Evolutionary conservation across 2,329 filamentous ascomycete genomes (phyloP).

Genomic region (Teratosphaeria pseudoeucalypti): DNA sequence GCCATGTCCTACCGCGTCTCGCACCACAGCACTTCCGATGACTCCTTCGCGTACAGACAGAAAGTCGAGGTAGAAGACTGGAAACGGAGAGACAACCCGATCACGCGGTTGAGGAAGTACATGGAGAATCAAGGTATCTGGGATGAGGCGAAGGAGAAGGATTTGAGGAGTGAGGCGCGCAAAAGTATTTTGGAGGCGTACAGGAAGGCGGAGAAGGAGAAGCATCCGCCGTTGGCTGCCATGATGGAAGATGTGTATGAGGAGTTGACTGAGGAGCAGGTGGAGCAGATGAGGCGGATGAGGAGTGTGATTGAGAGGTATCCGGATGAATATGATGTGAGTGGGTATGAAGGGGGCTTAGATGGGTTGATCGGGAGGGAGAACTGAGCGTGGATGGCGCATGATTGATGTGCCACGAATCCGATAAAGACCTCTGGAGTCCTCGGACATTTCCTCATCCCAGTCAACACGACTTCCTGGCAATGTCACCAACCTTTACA

Average conservation of each 20-base stretch:
- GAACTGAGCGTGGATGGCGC: background rate
- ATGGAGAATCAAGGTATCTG: constrained; percentile 74
- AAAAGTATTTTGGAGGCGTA: constrained; percentile 79
- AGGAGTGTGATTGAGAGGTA: constrained; percentile 72
- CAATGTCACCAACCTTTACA: background rate
- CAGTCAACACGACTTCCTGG: too few relatives aligned
- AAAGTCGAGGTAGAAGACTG: constrained; percentile 89
- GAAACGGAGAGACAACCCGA: constrained; percentile 82
- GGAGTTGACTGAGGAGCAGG: constrained; percentile 68
- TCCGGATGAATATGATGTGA: constrained; percentile 82
- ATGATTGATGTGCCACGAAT: background rate
- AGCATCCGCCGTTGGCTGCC: constrained; percentile 59
- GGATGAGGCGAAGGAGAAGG: constrained; percentile 74
- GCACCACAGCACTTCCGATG: constrained; percentile 93
- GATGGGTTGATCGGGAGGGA: constrained; percentile 41
- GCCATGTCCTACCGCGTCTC: constrained; percentile 98
- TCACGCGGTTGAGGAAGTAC: constrained; percentile 78
- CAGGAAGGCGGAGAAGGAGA: constrained; percentile 68
- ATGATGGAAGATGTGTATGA: constrained; percentile 90
- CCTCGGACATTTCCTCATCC: too few relatives aligned
- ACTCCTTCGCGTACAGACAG: constrained; percentile 91
- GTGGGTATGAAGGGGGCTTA: constrained; percentile 63
- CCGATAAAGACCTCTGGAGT: too few relatives aligned
- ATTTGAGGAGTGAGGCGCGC: constrained; percentile 53
- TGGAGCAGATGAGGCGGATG: constrained; percentile 65